Percentiles rank a stretch among this genome's conserved stretches.
phyloP scores from a whole-genome alignment of 1,284 basidiomycete species.

The Golubevia sp. region DNA sequence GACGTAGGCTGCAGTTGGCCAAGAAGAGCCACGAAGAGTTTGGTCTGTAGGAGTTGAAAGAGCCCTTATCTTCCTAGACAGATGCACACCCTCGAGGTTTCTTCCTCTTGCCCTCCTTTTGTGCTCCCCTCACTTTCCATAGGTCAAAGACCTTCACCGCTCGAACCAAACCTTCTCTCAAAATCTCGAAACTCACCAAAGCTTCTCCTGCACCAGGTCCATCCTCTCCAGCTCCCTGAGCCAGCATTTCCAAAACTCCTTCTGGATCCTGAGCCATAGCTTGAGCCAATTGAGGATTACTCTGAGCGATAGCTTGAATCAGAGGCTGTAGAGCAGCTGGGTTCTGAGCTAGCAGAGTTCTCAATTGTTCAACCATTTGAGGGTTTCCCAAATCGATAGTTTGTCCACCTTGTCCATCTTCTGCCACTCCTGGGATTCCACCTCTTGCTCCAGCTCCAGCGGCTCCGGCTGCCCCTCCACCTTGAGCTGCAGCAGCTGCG shows the following conservation, averaged over 20 bases:
- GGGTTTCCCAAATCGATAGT: constrained; percentile 57
- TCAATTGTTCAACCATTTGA: constrained; percentile 52
- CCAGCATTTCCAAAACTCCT: constrained; percentile 49
- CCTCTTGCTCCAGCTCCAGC: constrained; percentile 20
- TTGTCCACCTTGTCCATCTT: constrained; percentile 46
- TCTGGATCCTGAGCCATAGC: constrained; percentile 54
- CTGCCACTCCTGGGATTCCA: constrained; percentile 30
- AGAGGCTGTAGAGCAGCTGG: constrained; percentile 55
- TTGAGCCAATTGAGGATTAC: constrained; percentile 54
- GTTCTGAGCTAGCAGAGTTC: constrained; percentile 51
- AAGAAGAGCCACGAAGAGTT: too few relatives aligned
- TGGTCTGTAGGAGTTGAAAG: not conserved
- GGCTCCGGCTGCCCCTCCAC: constrained; percentile 26
- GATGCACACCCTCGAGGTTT: too few relatives aligned
- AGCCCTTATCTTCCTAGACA: constrained; percentile 7
- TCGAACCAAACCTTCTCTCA: not conserved
- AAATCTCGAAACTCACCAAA: not conserved
- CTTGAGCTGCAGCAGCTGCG: constrained; percentile 51
- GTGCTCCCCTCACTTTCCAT: not conserved
- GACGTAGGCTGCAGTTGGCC: too few relatives aligned
- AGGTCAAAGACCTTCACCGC: too few relatives aligned
- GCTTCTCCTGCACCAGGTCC: not conserved
- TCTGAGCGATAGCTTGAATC: constrained; percentile 55
- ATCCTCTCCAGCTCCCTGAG: constrained; percentile 26
- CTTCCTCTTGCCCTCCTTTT: constrained; percentile 8